Percentiles rank a stretch among this genome's conserved stretches.
Conservation (phyloP, 305 asterid species). For the Fraxinus albicans region DNA sequence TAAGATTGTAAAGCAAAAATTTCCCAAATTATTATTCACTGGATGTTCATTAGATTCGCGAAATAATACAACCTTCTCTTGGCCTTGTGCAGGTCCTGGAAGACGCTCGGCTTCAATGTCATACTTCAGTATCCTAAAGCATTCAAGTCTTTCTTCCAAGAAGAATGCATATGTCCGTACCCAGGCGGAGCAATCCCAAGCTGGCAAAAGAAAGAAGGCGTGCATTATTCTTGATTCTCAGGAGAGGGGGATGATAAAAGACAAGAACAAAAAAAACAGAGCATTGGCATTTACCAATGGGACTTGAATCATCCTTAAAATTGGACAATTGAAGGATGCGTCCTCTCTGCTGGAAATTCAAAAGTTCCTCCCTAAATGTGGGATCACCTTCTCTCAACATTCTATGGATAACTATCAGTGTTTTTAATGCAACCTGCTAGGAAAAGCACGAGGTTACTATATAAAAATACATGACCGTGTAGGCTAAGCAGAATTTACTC, state of each 20-base stretch:
- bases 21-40: not conserved
- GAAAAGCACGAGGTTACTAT: not conserved
- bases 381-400: not conserved
- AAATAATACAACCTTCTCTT: not conserved
- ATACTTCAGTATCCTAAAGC: not conserved
- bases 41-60: not conserved
- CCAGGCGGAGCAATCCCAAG: not conserved
- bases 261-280: not conserved
- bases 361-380: not conserved
- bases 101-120: not conserved
- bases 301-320: not conserved
- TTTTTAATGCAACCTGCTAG: not conserved
- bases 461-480: not conserved
- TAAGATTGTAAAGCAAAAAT: not conserved
- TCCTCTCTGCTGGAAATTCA: not conserved
- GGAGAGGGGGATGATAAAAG: not conserved
- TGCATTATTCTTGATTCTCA: not conserved
- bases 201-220: not conserved
- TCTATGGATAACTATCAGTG: not conserved
- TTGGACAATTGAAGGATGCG: not conserved
- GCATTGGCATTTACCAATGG: not conserved
- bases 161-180: not conserved
- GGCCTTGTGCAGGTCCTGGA: not conserved
- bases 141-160: not conserved
- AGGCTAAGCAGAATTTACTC: not conserved